Percentiles rank a stretch among this genome's conserved stretches.
Conservation (phyloP, 2,329 filamentous ascomycete genomes). For the Metarhizium humberi region DNA sequence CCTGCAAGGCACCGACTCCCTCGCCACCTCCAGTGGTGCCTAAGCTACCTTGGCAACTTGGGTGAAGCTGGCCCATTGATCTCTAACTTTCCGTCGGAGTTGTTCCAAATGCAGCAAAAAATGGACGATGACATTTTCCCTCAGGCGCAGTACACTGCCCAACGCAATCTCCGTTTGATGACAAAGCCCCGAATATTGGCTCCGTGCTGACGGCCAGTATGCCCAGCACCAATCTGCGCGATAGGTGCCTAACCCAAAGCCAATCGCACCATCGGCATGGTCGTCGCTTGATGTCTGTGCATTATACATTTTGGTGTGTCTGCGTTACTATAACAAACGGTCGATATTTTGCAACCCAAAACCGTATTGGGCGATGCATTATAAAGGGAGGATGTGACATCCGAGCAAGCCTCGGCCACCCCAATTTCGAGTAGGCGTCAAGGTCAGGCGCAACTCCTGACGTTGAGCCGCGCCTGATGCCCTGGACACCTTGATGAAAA, state of each 20-base stretch:
- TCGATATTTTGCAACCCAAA: conserved; percentile 1
- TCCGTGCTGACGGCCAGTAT: background rate
- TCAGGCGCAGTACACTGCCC: conserved; percentile 1
- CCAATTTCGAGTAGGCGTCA: conserved; percentile 76
- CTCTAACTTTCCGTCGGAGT: background rate
- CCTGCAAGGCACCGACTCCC: background rate
- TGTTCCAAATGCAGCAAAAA: background rate
- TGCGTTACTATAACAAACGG: background rate
- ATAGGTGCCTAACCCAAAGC: background rate
- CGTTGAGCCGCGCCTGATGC: conserved; percentile 29
- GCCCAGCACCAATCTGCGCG: background rate
- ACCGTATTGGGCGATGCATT: background rate
- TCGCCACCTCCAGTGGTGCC: background rate
- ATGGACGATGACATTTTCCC: background rate
- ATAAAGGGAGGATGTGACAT: conserved; percentile 80
- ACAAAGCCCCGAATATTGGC: conserved; percentile 1
- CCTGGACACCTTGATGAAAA: conserved; percentile 59
- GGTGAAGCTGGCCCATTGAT: background rate
- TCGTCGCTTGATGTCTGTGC: background rate
- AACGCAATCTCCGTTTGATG: conserved; percentile 1
- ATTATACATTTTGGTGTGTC: background rate
- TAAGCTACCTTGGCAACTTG: background rate
- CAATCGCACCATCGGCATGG: background rate
- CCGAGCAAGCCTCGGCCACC: conserved; percentile 83
- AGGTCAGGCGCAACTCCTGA: conserved; percentile 56